Conservation (phyloP, 371 early-diverging fungal genomes). For the Mucor lusitanicus region DNA sequence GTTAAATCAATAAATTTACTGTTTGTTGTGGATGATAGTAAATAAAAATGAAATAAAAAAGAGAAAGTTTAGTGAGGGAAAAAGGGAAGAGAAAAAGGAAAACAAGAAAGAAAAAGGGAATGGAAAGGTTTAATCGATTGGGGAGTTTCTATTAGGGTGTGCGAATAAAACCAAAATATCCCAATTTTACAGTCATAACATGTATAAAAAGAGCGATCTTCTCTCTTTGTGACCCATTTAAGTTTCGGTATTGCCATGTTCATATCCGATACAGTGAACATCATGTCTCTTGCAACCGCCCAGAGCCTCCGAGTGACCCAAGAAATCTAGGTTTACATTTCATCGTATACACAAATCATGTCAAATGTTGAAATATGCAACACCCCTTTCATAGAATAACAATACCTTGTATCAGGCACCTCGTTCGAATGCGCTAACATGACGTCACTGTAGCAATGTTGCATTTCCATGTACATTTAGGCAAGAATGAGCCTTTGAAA, state of each 20-base stretch:
- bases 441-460: background rate
- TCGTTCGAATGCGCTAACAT: background rate
- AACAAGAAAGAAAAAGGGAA: conserved; percentile 8
- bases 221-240: conserved; percentile 21
- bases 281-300: background rate
- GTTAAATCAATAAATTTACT: background rate
- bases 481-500: background rate
- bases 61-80: conserved; percentile 2
- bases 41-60: conserved; percentile 12
- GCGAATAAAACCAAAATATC: conserved; percentile 3
- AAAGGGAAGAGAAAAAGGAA: conserved; percentile 22
- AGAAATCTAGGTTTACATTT: background rate
- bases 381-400: background rate
- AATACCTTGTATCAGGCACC: background rate
- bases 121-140: conserved; percentile 11
- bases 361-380: conserved; percentile 1
- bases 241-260: conserved; percentile 25
- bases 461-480: background rate
- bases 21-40: background rate
- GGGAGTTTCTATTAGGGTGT: conserved; percentile 2
- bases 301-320: background rate
- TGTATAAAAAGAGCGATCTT: conserved; percentile 13
- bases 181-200: conserved; percentile 7
- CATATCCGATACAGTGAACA: conserved; percentile 8
- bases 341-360: background rate